Conservation (phyloP, 345 rosid species). For the Cardamine occulta region DNA sequence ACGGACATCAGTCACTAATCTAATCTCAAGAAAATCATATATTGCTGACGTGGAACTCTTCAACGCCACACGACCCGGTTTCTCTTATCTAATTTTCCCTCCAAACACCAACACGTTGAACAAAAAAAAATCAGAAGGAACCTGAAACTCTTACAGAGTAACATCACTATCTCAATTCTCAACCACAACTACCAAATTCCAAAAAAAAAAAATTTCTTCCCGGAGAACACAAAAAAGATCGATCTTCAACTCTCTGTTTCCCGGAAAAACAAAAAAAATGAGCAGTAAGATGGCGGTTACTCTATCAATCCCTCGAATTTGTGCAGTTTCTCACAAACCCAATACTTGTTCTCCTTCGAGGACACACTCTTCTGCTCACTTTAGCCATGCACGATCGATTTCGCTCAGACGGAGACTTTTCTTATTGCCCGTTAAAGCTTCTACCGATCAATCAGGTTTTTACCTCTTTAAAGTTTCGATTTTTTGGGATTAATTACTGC, state of each 20-base stretch:
- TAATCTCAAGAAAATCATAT: not conserved
- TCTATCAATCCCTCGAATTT: constrained; percentile 62
- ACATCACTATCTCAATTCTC: constrained; percentile 24
- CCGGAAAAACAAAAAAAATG: not conserved
- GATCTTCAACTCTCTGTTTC: constrained; percentile 10
- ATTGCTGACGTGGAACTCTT: constrained; percentile 35
- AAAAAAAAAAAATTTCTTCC: no score
- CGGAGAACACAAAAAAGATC: constrained; percentile 1
- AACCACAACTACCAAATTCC: constrained; percentile 26
- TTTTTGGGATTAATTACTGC: not conserved
- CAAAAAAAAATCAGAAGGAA: constrained; percentile 12
- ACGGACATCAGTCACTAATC: not conserved
- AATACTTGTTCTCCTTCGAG: constrained; percentile 46
- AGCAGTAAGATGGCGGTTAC: constrained; percentile 56
- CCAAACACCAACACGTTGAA: constrained; percentile 6
- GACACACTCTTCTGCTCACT: constrained; percentile 42
- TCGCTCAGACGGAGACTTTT: constrained; percentile 48
- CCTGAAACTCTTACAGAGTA: constrained; percentile 10
- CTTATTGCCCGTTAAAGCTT: constrained; percentile 63
- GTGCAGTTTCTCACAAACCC: constrained; percentile 55
- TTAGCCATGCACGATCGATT: constrained; percentile 32
- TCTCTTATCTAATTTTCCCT: constrained; percentile 38
- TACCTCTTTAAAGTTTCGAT: constrained; percentile 28
- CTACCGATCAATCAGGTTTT: constrained; percentile 76
- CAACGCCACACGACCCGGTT: constrained; percentile 17